Conservation (phyloP, 2,329 filamentous ascomycete species). For the Colletotrichum horii region DNA sequence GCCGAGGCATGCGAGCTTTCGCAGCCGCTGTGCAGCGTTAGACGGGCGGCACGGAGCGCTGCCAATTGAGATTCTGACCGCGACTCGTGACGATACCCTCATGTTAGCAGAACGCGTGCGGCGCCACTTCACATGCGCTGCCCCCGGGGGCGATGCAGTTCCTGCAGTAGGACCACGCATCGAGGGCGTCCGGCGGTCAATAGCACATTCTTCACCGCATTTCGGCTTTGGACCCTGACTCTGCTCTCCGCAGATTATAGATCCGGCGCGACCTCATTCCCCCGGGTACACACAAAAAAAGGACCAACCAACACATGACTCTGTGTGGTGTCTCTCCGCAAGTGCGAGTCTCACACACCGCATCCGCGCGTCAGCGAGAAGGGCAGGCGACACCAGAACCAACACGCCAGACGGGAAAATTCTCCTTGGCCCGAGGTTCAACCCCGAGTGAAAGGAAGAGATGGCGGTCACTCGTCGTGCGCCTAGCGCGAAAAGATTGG, state of each 20-base stretch:
- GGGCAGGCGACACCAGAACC: background rate
- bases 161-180: conserved; percentile 9
- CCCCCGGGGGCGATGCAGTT: background rate
- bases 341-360: conserved; percentile 1
- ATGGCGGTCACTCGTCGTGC: background rate
- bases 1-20: conserved; percentile 2
- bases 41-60: background rate
- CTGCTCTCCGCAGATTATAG: background rate
- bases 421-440: background rate
- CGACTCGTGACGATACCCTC: conserved; percentile 17
- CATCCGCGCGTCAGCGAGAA: background rate
- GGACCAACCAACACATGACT: conserved; percentile 1
- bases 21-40: background rate
- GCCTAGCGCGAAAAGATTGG: background rate
- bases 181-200: background rate
- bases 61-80: background rate
- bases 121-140: conserved; percentile 4
- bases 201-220: conserved; percentile 12
- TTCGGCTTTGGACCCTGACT: conserved; percentile 4
- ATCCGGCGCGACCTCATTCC: background rate
- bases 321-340: background rate
- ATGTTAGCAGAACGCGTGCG: background rate
- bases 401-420: background rate
- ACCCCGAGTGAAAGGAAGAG: background rate
- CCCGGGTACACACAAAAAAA: background rate